Evolutionary conservation across 2,329 filamentous ascomycete species (phyloP), one percentile per base, ranked within the genome.

Genomic region (Plectosphaerella sp.): DNA sequence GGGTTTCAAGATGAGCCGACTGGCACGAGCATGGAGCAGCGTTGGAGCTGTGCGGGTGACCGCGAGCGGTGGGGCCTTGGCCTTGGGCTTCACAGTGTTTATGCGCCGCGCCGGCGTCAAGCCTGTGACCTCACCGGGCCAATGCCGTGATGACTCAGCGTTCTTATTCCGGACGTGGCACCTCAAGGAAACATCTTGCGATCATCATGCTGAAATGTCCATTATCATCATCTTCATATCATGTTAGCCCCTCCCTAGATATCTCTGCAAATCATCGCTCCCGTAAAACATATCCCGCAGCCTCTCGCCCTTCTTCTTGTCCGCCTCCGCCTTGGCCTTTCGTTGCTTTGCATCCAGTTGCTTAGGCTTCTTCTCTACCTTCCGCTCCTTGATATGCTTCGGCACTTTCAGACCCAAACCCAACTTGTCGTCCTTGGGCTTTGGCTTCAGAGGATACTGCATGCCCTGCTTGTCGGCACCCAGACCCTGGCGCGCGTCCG

Each of bases 251-350:
- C 45, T 22, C 12, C 84, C 80, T 16, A 95, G 69, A 64, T 95
- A 94, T 62, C 78, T 83, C 61, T 91, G 83, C 51, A 95, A 73
- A 58, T 93, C 87, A n/a, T 88, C 80, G 58, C 82, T 85, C 18
- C 82, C 79, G 68, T 89, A 93, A 56, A 96, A 87, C 70, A 89
- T 77, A 59, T 83, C 76, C 57, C 84, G 78, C 54, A 96, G 66
- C 61, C 72, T 83, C 54, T 88, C 81, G 16, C 78, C 76, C 55
- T 76, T 84, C 64, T 72, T 83, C 69, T 76, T 86, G 52, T 86
- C 83, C 56, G 84, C 80, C 43, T 74, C 70, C 3, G 82, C 83
- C 63, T 78, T 68, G 64, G 82, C 84, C 60, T 83, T 78, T 39
- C 86, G 75, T 67, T 88, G 82, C 60, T 86, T 89, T n/a, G 87